phyloP scores from a whole-genome alignment of 2,329 filamentous ascomycete species.

The Aspergillus aculeatinus region DNA sequence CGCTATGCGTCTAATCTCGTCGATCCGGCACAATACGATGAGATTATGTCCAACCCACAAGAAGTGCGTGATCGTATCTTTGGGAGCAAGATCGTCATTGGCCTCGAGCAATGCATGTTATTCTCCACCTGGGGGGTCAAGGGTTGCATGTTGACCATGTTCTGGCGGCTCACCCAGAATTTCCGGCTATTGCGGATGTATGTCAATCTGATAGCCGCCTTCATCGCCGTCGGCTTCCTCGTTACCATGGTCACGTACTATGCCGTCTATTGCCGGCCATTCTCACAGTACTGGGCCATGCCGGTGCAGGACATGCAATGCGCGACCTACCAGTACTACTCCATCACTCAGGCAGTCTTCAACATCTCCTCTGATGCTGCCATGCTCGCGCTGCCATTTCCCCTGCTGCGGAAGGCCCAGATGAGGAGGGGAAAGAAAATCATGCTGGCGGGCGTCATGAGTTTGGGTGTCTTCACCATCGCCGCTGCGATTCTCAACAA shows the following conservation, averaged over 20 bases:
- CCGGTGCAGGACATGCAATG: slow-evolving; percentile 43
- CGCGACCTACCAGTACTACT: slow-evolving; percentile 42
- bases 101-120: slow-evolving; percentile 52
- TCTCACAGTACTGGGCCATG: slow-evolving; percentile 52
- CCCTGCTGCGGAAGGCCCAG: slow-evolving; percentile 36
- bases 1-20: slow-evolving; percentile 41
- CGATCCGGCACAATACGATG: slow-evolving; percentile 33
- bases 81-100: slow-evolving; percentile 52
- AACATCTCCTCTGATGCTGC: slow-evolving; percentile 44
- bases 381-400: slow-evolving; percentile 42
- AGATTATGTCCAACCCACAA: slow-evolving; percentile 33
- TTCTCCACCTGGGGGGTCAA: slow-evolving; percentile 53
- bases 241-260: slow-evolving; percentile 52
- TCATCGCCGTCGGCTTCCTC: slow-evolving; percentile 42
- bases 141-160: slow-evolving; percentile 52
- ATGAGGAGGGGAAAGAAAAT: slow-evolving; percentile 37
- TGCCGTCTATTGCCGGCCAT: slow-evolving; percentile 51
- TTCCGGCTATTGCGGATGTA: slow-evolving; percentile 34
- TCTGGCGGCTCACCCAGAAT: slow-evolving; percentile 47
- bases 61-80: slow-evolving; percentile 46
- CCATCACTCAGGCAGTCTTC: slow-evolving; percentile 47
- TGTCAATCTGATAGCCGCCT: slow-evolving; percentile 39
- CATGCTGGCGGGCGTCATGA: slow-evolving; percentile 36
- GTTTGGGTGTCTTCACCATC: slow-evolving; percentile 35
- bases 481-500: slow-evolving; percentile 51